Evolutionary conservation across 2,329 filamentous ascomycete genomes (phyloP).

Genomic region (Trichoderma pleuroti): DNA sequence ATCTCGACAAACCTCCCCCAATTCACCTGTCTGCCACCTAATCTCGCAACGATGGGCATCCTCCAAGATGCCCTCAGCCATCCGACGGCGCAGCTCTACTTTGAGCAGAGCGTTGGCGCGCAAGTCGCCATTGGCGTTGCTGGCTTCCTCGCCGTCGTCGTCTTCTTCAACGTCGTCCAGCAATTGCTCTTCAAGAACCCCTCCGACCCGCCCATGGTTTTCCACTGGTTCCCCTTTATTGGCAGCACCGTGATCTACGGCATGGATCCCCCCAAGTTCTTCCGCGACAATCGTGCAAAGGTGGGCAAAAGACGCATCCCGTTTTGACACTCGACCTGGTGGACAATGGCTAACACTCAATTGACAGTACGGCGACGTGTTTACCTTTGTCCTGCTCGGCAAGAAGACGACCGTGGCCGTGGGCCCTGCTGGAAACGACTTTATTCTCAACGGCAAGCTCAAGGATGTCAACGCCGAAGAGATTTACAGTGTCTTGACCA

Average conservation of each 20-base stretch:
- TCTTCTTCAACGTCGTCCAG: constrained; percentile 73
- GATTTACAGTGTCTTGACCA: constrained; percentile 75
- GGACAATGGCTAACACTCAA: neutral
- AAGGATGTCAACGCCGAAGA: constrained; percentile 89
- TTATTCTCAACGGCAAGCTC: constrained; percentile 86
- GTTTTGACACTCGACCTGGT: neutral
- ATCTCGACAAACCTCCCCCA: neutral
- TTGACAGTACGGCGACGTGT: constrained; percentile 75
- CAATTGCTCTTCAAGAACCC: constrained; percentile 80
- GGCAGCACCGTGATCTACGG: constrained; percentile 92
- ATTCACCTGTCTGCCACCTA: neutral
- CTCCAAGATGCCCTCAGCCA: constrained; percentile 49
- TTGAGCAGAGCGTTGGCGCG: constrained; percentile 43
- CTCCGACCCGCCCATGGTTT: constrained; percentile 76
- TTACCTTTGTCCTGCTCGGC: constrained; percentile 83
- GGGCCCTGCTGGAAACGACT: constrained; percentile 80
- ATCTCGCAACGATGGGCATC: constrained; percentile 49
- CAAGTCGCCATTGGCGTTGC: constrained; percentile 46
- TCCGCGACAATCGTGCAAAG: constrained; percentile 71
- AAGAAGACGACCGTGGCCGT: constrained; percentile 86
- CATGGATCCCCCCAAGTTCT: constrained; percentile 90
- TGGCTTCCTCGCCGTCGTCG: constrained; percentile 48
- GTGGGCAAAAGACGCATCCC: constrained; percentile 38
- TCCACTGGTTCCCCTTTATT: constrained; percentile 77
- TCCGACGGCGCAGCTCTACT: constrained; percentile 49